A percentile compares a stretch with the other conserved stretches of the same genome.
Conservation (phyloP, 495 filamentous ascomycete species). For the Lophiotrema nucula region DNA sequence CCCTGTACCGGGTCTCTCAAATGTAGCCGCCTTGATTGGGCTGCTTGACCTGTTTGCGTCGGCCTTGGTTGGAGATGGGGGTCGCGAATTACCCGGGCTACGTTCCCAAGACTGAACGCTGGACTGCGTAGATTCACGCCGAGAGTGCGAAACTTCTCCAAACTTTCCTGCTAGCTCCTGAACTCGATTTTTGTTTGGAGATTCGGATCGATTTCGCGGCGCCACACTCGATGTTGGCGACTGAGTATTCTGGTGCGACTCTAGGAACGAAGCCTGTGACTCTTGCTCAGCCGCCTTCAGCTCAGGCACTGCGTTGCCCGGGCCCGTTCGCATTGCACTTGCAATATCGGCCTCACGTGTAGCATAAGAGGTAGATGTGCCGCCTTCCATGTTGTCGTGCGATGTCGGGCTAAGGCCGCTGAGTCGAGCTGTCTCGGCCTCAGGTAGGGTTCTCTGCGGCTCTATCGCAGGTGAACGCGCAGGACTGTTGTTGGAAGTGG, state of each 20-base stretch:
- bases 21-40: not conserved
- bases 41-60: not conserved
- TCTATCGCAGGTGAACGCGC: constrained; percentile 57
- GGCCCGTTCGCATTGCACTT: constrained; percentile 26
- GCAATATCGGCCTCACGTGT: constrained; percentile 47
- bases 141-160: constrained; percentile 38
- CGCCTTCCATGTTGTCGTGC: constrained; percentile 5
- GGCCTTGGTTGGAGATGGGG: constrained; percentile 22
- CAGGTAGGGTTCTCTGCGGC: constrained; percentile 41
- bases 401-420: constrained; percentile 11
- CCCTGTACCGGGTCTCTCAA: constrained; percentile 16
- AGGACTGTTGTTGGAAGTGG: constrained; percentile 62
- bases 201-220: constrained; percentile 37
- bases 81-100: constrained; percentile 36
- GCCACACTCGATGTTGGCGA: not conserved
- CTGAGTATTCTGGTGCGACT: constrained; percentile 22
- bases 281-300: constrained; percentile 22
- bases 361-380: constrained; percentile 18
- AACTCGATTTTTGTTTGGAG: constrained; percentile 47
- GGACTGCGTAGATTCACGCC: constrained; percentile 41
- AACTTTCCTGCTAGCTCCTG: constrained; percentile 51
- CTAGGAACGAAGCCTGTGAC: constrained; percentile 27
- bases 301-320: constrained; percentile 6
- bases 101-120: constrained; percentile 40
- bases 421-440: constrained; percentile 37